Conservation (phyloP, 2,329 filamentous ascomycete species). For the Gyromitra esculenta region DNA sequence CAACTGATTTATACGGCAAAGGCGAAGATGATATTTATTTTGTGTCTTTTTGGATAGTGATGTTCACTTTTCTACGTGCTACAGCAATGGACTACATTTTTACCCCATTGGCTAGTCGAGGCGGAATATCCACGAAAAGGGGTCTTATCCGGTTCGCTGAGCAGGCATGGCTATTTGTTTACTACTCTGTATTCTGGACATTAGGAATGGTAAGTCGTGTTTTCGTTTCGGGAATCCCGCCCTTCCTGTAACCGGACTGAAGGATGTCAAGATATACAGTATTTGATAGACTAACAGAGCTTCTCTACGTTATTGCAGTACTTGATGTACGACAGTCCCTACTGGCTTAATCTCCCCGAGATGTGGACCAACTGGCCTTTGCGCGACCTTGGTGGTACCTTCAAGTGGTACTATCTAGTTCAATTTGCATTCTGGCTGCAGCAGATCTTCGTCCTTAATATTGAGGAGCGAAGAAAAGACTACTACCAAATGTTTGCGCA, state of each 20-base stretch:
- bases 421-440: constrained; percentile 95
- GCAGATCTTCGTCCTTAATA: constrained; percentile 91
- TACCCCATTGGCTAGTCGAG: constrained; percentile 75
- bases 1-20: constrained; percentile 75
- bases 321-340: constrained; percentile 78
- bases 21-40: constrained; percentile 83
- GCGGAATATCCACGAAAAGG: constrained; percentile 80
- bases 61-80: constrained; percentile 87
- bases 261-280: neutral
- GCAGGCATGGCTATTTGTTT: constrained; percentile 89
- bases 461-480: constrained; percentile 93
- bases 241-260: neutral
- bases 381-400: constrained; percentile 75
- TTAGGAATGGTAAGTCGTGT: constrained; percentile 76
- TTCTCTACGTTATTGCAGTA: constrained; percentile 18
- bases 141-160: constrained; percentile 85
- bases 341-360: constrained; percentile 78
- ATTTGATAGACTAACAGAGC: constrained; percentile 19
- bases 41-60: constrained; percentile 79
- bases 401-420: constrained; percentile 89
- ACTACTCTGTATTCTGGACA: constrained; percentile 83
- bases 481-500: constrained; percentile 96
- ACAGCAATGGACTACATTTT: constrained; percentile 87
- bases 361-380: constrained; percentile 88
- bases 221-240: neutral